These are phyloP conservation scores for Hyaloscypha finlandica DNA, from an alignment of 495 filamentous ascomycete species.

Conservation along the genomic window DNA sequence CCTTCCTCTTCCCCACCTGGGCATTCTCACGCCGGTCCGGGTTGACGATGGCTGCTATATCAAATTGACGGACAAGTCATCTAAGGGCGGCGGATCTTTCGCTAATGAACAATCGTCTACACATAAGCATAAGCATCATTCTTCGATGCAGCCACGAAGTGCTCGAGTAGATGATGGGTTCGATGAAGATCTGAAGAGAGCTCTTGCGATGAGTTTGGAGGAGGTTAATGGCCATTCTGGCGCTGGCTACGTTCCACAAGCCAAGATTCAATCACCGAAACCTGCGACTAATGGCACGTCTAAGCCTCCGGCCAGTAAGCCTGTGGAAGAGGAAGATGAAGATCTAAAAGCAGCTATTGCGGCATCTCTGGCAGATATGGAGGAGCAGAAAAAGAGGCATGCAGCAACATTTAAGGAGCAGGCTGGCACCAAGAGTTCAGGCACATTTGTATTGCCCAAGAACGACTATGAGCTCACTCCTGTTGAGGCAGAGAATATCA, in stretches of 20 bases:
- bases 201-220: conserved; percentile 94
- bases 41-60: conserved; percentile 97
- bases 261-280: conserved; percentile 41
- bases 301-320: conserved; percentile 40
- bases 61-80: conserved; percentile 80
- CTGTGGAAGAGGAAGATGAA: conserved; percentile 81
- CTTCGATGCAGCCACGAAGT: conserved; percentile 83
- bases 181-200: conserved; percentile 91
- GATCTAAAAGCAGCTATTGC: conserved; percentile 96
- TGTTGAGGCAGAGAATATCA: conserved; percentile 96
- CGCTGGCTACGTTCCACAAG: conserved; percentile 68
- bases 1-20: conserved; percentile 86
- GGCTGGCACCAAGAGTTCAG: conserved; percentile 46
- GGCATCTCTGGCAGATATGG: conserved; percentile 96
- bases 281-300: conserved; percentile 44
- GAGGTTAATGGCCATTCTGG: conserved; percentile 73
- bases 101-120: conserved; percentile 28
- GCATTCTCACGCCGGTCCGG: conserved; percentile 86
- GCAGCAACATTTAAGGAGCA: conserved; percentile 78
- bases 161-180: conserved; percentile 82
- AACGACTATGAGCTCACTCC: conserved; percentile 94
- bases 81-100: conserved; percentile 35
- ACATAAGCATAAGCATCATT: conserved; percentile 34
- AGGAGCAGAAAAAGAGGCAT: conserved; percentile 93
- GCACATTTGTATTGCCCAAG: conserved; percentile 61